Evolutionary conservation across 768 basidiomycete species (phyloP).

Genomic region (Cyclocybe cylindracea): DNA sequence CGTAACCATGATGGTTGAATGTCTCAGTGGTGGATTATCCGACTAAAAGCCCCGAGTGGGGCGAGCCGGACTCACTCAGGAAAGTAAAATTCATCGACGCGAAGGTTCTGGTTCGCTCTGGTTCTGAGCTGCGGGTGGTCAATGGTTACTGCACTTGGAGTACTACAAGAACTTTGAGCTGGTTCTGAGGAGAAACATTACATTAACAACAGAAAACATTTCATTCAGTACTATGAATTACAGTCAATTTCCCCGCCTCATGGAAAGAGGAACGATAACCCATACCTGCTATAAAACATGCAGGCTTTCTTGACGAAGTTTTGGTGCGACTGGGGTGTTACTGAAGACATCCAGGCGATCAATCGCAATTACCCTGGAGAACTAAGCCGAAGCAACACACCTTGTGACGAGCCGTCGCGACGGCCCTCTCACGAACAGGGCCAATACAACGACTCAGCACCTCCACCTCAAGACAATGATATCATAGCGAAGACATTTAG

Average conservation of each 20-base stretch:
- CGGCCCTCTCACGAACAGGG: constrained; percentile 8
- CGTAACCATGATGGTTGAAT: too few species aligned
- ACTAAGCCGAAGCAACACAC: background rate
- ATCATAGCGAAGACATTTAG: constrained; percentile 33
- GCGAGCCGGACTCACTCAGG: too few species aligned
- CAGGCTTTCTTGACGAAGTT: constrained; percentile 43
- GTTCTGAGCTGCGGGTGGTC: too few species aligned
- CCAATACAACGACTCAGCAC: constrained; percentile 5
- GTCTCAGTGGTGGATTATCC: too few species aligned
- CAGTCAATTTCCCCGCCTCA: background rate
- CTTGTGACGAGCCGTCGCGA: constrained; percentile 5
- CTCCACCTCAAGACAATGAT: constrained; percentile 9
- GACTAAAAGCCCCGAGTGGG: too few species aligned
- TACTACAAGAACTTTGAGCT: too few species aligned
- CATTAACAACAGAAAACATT: constrained; percentile 4
- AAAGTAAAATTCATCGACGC: too few species aligned
- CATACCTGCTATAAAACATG: constrained; percentile 37
- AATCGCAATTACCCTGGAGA: constrained; percentile 7
- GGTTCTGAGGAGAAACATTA: background rate
- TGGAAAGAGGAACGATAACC: background rate
- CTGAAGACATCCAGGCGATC: constrained; percentile 4
- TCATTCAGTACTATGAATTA: constrained; percentile 11
- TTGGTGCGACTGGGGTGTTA: constrained; percentile 12
- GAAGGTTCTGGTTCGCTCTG: too few species aligned
- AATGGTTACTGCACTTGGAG: too few species aligned